phyloP scores from a whole-genome alignment of 208 protist species.

The Trypanosoma cruzi region DNA sequence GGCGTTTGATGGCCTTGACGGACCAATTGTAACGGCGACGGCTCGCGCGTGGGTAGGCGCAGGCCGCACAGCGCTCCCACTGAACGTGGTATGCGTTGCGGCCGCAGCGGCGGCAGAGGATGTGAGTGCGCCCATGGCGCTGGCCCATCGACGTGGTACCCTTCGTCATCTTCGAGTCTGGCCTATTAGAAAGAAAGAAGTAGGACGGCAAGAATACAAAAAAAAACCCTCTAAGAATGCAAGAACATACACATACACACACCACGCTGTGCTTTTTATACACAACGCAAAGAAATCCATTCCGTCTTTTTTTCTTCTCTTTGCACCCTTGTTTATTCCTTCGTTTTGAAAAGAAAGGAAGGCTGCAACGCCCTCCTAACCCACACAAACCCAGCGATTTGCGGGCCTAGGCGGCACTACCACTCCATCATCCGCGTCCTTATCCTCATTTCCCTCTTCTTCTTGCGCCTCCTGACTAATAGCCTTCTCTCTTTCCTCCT shows the following conservation, averaged over 20 bases:
- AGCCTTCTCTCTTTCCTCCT: too few species aligned
- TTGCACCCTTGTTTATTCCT: too few species aligned
- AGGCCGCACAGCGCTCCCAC: constrained; percentile 98
- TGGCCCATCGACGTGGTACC: constrained; percentile 91
- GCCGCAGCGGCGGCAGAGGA: constrained; percentile 98
- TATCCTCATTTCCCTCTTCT: background rate
- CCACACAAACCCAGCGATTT: constrained; percentile 1
- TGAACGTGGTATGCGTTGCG: constrained; percentile 97
- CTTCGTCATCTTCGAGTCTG: constrained; percentile 70
- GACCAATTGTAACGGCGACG: constrained; percentile 98
- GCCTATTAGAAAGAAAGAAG: background rate
- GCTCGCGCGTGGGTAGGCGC: constrained; percentile 97
- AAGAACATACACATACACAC: background rate
- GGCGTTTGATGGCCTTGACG: constrained; percentile 97
- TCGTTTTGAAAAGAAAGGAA: too few species aligned
- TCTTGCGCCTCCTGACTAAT: too few species aligned
- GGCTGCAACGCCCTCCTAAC: background rate
- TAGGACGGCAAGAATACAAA: background rate
- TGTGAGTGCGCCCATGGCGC: constrained; percentile 96
- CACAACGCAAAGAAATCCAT: background rate
- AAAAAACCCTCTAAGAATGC: constrained; percentile 1
- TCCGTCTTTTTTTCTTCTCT: background rate
- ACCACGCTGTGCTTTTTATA: too few species aligned
- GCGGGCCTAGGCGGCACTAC: background rate
- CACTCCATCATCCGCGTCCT: background rate